Percentiles rank a stretch among this genome's conserved stretches.
Conservation (phyloP, 2,329 filamentous ascomycete species). For the Calonectria pauciramosa region DNA sequence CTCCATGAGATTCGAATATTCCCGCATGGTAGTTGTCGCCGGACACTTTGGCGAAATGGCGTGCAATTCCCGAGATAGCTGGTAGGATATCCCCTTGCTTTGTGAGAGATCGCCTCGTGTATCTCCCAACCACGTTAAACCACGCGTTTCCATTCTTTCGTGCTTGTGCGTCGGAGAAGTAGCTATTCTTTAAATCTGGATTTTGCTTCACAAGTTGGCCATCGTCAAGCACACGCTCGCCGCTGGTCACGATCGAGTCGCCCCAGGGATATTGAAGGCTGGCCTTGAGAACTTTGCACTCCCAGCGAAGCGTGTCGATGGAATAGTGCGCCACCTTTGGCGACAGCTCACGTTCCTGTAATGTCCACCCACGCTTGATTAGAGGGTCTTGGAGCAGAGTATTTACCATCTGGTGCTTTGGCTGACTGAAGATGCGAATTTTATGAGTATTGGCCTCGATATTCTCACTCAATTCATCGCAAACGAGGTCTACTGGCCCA, state of each 20-base stretch:
- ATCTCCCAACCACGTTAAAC: constrained; percentile 12
- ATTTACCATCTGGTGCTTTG: background rate
- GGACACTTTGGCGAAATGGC: background rate
- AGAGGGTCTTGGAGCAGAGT: constrained; percentile 9
- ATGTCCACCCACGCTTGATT: constrained; percentile 16
- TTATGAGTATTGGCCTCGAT: background rate
- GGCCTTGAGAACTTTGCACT: constrained; percentile 10
- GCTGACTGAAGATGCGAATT: background rate
- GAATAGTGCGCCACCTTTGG: constrained; percentile 18
- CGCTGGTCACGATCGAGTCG: background rate
- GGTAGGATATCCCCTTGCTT: constrained; percentile 6
- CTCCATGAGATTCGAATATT: constrained; percentile 6
- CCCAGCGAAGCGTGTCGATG: constrained; percentile 20
- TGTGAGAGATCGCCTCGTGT: constrained; percentile 12
- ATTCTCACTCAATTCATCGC: background rate
- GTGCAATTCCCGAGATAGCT: constrained; percentile 17
- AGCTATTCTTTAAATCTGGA: background rate
- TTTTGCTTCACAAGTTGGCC: background rate
- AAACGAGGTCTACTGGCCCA: background rate
- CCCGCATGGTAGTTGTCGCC: constrained; percentile 9
- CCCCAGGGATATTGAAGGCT: constrained; percentile 18
- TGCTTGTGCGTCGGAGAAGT: background rate
- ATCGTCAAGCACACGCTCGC: background rate
- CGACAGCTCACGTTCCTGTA: constrained; percentile 18
- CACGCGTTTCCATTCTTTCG: constrained; percentile 10